Evolutionary conservation across 2,329 filamentous ascomycete genomes (phyloP), one percentile per base, ranked within the genome.

Genomic region (Fusarium clavum): DNA sequence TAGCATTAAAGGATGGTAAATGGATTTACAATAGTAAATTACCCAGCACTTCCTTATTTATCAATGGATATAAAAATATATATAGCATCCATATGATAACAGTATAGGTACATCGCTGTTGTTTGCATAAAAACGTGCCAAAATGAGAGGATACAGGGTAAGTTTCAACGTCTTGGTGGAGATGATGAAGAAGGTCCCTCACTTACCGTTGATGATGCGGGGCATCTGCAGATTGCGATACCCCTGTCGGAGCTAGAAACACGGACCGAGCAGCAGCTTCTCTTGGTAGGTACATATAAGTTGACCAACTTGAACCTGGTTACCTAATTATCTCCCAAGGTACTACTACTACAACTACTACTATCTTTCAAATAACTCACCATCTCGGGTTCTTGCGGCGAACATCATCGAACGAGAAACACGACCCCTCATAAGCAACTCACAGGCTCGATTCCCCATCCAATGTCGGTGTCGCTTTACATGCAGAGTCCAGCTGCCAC

Each of bases 61-160:
- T 27, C 24, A 43, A 18, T 22, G 0, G 2, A 20, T 20, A 7
- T 4, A 38, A 38, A 10, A 34, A 38, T 18, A 24, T 12, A 24
- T 14, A 32, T 14, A 54, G 13, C 9, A 27, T 25, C 20, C 10
- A 24, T 20, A 22, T 12, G 11, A 34, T 11, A 14, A 27, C 16
- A 12, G 8, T 38, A 7, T 29, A 24, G 22, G 22, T 24, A 22
- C 14, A 54, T 7, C 5, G 20, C 8, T 7, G 9, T 20, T 20
- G 9, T 52, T 52, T 22, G 6, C 9, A n/a, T 22, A 14, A n/a
- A 57, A 40, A 38, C 18, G 12, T 22, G 8, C 9, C 3, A 0
- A 16, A 34, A 14, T 6, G 10, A 3, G 3, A 43, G 11, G 60
- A 48, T 75, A 55, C 59, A 75, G 73, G 73, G 71, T 75, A 75